A percentile compares a stretch with the other conserved stretches of the same genome.
Conservation (phyloP, 2,329 filamentous ascomycete species). For the Amesomyces nigricolor region DNA sequence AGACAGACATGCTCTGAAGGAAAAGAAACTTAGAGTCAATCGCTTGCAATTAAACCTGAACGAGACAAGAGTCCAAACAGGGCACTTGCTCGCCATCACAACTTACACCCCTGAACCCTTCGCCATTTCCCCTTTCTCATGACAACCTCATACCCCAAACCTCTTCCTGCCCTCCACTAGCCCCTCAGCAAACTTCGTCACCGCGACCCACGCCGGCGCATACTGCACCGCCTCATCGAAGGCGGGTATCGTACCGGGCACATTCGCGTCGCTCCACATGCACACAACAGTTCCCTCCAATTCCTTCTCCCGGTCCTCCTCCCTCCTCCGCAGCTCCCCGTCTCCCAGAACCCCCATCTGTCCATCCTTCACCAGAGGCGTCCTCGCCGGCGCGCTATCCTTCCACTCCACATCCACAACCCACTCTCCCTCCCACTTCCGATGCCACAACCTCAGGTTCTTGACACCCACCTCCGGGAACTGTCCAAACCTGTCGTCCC, state of each 20-base stretch:
- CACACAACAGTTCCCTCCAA: constrained; percentile 67
- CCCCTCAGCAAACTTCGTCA: constrained; percentile 70
- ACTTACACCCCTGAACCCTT: no score
- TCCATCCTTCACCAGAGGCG: background rate
- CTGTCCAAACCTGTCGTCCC: constrained; percentile 60
- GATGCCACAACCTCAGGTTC: constrained; percentile 60
- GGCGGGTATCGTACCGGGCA: constrained; percentile 66
- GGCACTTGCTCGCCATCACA: no score
- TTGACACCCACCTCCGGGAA: constrained; percentile 53
- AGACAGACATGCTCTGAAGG: no score
- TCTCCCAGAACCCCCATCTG: constrained; percentile 14
- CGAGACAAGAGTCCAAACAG: no score
- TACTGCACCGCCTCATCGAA: constrained; percentile 74
- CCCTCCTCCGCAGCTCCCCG: constrained; percentile 32
- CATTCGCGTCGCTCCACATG: constrained; percentile 83
- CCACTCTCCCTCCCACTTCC: constrained; percentile 74
- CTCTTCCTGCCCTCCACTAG: constrained; percentile 73
- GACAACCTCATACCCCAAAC: constrained; percentile 43
- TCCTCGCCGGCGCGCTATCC: background rate
- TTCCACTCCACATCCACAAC: constrained; percentile 67
- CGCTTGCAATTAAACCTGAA: no score
- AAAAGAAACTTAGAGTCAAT: background rate
- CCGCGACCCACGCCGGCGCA: constrained; percentile 71
- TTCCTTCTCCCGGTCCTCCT: constrained; percentile 20
- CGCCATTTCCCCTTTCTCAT: background rate